phyloP scores from a whole-genome alignment of 2,329 filamentous ascomycete species.

The Lecanicillium sp. region DNA sequence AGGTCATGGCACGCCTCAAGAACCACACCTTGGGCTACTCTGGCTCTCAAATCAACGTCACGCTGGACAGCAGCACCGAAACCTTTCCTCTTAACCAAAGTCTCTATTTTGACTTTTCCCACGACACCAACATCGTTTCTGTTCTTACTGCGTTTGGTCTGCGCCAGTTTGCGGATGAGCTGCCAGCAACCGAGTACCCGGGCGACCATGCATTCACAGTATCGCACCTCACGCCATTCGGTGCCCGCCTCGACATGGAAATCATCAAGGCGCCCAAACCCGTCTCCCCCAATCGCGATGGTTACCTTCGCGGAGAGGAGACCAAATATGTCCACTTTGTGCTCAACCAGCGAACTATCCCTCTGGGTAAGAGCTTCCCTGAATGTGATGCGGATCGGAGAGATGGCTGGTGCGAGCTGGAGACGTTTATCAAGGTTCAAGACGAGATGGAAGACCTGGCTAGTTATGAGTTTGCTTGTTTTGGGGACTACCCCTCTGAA shows the following conservation, averaged over 20 bases:
- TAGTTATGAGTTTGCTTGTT: conserved; percentile 58
- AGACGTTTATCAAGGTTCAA: conserved; percentile 57
- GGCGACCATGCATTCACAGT: conserved; percentile 55
- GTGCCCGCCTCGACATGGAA: conserved; percentile 64
- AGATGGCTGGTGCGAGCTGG: conserved; percentile 71
- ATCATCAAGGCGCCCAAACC: conserved; percentile 60
- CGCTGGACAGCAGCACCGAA: conserved; percentile 55
- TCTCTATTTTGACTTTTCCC: conserved; percentile 70
- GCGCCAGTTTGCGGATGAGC: conserved; percentile 54
- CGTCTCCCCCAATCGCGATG: conserved; percentile 44
- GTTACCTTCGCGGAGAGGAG: conserved; percentile 42
- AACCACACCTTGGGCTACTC: conserved; percentile 56
- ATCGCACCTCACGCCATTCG: conserved; percentile 63
- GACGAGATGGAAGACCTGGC: conserved; percentile 48
- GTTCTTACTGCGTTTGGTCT: conserved; percentile 67
- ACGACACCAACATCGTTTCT: conserved; percentile 66
- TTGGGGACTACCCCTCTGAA: conserved; percentile 38
- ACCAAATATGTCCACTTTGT: conserved; percentile 68
- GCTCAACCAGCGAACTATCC: conserved; percentile 65
- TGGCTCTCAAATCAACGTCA: conserved; percentile 57
- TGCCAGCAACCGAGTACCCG: conserved; percentile 48
- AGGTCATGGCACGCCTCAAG: conserved; percentile 61
- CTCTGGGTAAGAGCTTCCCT: conserved; percentile 56
- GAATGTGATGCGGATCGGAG: conserved; percentile 53
- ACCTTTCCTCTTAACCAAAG: conserved; percentile 69